These are phyloP conservation scores for Trichoderma endophyticum DNA, from an alignment of 2,329 filamentous ascomycete species.

Conservation along the genomic window DNA sequence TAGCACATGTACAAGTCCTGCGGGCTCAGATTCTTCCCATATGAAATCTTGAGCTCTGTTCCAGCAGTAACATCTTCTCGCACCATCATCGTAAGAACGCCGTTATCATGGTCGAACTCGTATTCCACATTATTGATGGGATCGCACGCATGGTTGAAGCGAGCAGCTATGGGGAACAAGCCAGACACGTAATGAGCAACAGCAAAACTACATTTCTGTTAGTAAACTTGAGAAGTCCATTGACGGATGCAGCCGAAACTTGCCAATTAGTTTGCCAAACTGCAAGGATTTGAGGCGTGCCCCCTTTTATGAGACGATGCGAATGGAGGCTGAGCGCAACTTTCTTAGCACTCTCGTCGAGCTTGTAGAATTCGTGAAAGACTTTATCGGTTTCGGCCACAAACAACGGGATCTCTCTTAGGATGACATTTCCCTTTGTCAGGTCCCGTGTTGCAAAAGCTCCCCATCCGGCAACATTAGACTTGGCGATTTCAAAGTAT, in stretches of 20 bases:
- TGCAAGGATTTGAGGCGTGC: slow-evolving; percentile 32
- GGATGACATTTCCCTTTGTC: slow-evolving; percentile 37
- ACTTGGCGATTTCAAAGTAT: slow-evolving; percentile 40
- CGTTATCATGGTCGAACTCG: slow-evolving; percentile 33
- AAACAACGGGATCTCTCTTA: slow-evolving; percentile 46
- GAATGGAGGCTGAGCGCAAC: slow-evolving; percentile 40
- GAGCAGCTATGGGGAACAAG: slow-evolving; percentile 49
- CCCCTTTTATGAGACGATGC: slow-evolving; percentile 29
- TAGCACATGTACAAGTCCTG: slow-evolving; percentile 41
- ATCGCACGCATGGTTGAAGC: slow-evolving; percentile 58
- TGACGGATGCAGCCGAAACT: slow-evolving; percentile 23
- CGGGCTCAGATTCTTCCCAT: slow-evolving; percentile 38
- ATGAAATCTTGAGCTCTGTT: slow-evolving; percentile 51
- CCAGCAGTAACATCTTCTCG: slow-evolving; percentile 38
- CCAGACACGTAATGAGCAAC: slow-evolving; percentile 30
- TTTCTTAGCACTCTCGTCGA: slow-evolving; percentile 31
- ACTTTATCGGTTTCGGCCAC: slow-evolving; percentile 30
- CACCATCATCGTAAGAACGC: slow-evolving; percentile 42
- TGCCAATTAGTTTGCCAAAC: slow-evolving; percentile 49
- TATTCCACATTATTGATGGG: slow-evolving; percentile 44
- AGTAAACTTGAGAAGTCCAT: not conserved
- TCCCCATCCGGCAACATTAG: slow-evolving; percentile 44
- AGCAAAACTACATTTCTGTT: slow-evolving; percentile 26
- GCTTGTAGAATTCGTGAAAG: slow-evolving; percentile 34
- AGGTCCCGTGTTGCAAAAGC: slow-evolving; percentile 44